These are phyloP conservation scores for Emergomyces pasteurianus DNA, from an alignment of 2,329 filamentous ascomycete species.

Conservation along the genomic window DNA sequence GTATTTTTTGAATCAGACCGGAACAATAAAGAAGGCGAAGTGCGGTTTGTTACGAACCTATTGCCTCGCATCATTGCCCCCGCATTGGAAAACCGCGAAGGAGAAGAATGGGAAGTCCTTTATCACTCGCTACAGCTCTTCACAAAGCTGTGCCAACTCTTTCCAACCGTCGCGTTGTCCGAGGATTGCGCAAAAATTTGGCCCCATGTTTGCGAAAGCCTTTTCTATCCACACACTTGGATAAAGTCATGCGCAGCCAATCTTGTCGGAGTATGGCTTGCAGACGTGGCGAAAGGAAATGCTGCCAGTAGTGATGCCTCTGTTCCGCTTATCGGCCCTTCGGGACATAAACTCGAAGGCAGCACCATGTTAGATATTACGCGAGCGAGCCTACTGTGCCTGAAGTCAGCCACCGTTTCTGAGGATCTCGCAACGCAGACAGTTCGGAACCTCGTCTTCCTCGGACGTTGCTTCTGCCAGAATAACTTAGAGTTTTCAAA, in stretches of 20 bases:
- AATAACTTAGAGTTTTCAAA: constrained; percentile 40
- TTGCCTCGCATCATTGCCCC: constrained; percentile 42
- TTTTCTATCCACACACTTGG: constrained; percentile 59
- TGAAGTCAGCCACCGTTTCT: constrained; percentile 54
- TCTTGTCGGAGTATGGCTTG: constrained; percentile 64
- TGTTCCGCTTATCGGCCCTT: constrained; percentile 55
- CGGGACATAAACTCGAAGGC: constrained; percentile 56
- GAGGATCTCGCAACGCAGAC: constrained; percentile 68
- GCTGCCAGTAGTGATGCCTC: constrained; percentile 40
- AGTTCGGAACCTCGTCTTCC: constrained; percentile 70
- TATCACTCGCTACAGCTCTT: constrained; percentile 62
- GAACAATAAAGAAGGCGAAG: constrained; percentile 52
- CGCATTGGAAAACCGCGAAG: constrained; percentile 38
- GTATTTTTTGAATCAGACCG: constrained; percentile 67
- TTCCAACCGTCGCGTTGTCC: constrained; percentile 53
- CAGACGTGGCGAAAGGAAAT: constrained; percentile 60
- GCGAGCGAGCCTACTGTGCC: constrained; percentile 44
- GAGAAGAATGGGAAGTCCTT: constrained; percentile 55
- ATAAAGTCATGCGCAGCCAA: constrained; percentile 68
- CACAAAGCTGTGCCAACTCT: constrained; percentile 53
- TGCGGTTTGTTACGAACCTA: constrained; percentile 46
- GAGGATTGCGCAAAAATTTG: constrained; percentile 54
- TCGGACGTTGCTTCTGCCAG: constrained; percentile 53
- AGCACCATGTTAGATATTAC: constrained; percentile 50
- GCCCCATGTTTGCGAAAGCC: constrained; percentile 53